These are phyloP conservation scores for Cadophora malorum DNA, from an alignment of 2,329 filamentous ascomycete species.

Conservation along the genomic window DNA sequence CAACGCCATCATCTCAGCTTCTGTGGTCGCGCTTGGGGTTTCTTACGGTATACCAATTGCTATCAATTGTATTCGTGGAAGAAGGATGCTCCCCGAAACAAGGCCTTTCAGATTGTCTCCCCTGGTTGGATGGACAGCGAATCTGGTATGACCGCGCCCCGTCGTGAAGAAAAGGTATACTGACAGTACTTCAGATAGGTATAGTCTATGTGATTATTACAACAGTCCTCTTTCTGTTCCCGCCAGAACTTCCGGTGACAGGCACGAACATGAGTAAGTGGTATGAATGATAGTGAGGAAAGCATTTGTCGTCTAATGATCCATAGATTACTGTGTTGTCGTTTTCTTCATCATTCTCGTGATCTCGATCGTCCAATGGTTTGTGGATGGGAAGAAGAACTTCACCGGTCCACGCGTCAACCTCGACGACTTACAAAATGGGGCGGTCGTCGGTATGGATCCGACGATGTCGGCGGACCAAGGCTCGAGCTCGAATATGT, in stretches of 20 bases:
- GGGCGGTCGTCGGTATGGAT: constrained; percentile 34
- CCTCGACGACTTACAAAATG: constrained; percentile 40
- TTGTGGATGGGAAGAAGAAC: constrained; percentile 66
- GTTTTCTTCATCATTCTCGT: constrained; percentile 52
- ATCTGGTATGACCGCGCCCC: constrained; percentile 52
- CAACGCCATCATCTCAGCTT: constrained; percentile 73
- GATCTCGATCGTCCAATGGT: constrained; percentile 58
- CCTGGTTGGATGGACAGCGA: constrained; percentile 63
- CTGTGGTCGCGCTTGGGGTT: constrained; percentile 73
- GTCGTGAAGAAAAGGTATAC: constrained; percentile 1
- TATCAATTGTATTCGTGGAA: constrained; percentile 71
- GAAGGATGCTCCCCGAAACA: constrained; percentile 66
- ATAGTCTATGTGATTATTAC: constrained; percentile 64
- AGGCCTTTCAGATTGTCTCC: constrained; percentile 63
- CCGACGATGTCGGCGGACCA: constrained; percentile 4
- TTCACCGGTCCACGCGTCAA: constrained; percentile 48
- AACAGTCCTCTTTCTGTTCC: constrained; percentile 69
- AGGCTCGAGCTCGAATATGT: neutral
- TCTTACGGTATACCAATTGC: constrained; percentile 76
- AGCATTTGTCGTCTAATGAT: neutral
- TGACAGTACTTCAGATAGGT: constrained; percentile 49
- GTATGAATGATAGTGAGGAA: neutral
- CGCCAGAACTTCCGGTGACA: constrained; percentile 61
- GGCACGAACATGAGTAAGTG: constrained; percentile 65
- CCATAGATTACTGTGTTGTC: constrained; percentile 40